Base-by-base conservation (phyloP, 1,139 yeast species). In the Kluyveromyces marxianus region DNA sequence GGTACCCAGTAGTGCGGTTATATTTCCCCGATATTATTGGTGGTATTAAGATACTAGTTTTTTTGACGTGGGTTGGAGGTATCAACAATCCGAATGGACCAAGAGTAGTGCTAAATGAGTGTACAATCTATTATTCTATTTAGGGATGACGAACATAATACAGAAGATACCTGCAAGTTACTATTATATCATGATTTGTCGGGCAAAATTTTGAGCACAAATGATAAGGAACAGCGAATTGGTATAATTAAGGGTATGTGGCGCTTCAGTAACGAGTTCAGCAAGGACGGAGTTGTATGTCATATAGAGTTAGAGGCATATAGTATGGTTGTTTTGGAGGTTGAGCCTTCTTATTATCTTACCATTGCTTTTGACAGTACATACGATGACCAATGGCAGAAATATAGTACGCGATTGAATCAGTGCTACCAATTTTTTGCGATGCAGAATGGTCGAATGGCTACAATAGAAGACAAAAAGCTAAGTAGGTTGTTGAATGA, bases 201-300 rank as follows among this genome's bases (percentile, higher is more conserved):
- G 2, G 44, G 43, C 3, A 49, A 43, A 7, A 47, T 47, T 4
- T 41, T 50, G 6, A 42, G 59, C n/a, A 40, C 56, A 10, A 61
- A 68, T 49, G 66, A 60, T 6, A 63, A 63, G 51, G 48, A 68
- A 35, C 52, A 67, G 24, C 58, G 57, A 31, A 55, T 69, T 29
- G 72, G 74, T 3, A 54, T 69, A 14, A 55, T 69, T 4, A 68
- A 68, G 45, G 74, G 71, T 0, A 55, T 68, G 31, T 58, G 63
- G 57, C 55, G 61, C 2, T 60, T 69, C 36, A 58, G 61, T 0
- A 47, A 51, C 6, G 42, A 37, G 14, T 44, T 44, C 37, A 44
- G 33, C 38, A 26, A 26, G 7, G 32, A 48, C 10, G 39, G 41
- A 26, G 40, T 40, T 2, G 44, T 46, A 7, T 33, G 35, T 21